Base-by-base conservation (phyloP, 441 rosid species). In the Brassica hybrid region DNA sequence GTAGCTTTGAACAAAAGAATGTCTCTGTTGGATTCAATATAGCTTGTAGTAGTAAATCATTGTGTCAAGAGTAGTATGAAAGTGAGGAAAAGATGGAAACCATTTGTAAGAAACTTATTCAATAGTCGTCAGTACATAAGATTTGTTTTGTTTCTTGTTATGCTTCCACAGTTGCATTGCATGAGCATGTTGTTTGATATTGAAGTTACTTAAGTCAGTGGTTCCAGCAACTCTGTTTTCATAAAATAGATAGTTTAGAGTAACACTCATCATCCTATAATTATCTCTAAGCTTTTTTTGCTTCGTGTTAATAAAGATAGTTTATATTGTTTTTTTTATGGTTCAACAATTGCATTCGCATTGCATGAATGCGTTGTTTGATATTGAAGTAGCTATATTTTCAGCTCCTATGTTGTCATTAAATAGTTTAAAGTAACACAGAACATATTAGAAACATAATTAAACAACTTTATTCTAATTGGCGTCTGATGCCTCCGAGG, bases 211-310 rank as follows among this genome's bases (percentile, higher is more conserved):
- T 7, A 63, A n/a, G 32, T 27, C 13, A n/a, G 14, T 54, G 7
- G 63, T 54, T 69, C 52, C 17, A 69, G 50, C 50, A 30, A 27
- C 11, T 69, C 30, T 54, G 32, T 16, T 52, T 30, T 16, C 32
- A 52, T 43, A 52, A 30, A 30, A 30, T 30, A 30, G 34, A 30
- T 30, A 30, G 34, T 30, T 30, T 30, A 30, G 1, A 30, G 34
- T 0, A 30, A 30, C 34, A 30, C 34, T 30, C 34, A 30, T 30
- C 34, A 30, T 30, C 34, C 34, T 30, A 30, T 30, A 30, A 30
- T 30, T 30, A 30, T 30, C 34, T 30, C 34, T 0, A 30, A 30
- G 34, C 34, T 30, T 30, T 25, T 25, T 30, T 30, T n/a, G 34
- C 34, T 30, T 30, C 1, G 34, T 1, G 34, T 30, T 1, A 30